A percentile compares a stretch with the other conserved stretches of the same genome.
Conservation (phyloP, 148 eudicot genomes). For the Rhododendron ferrugineum region DNA sequence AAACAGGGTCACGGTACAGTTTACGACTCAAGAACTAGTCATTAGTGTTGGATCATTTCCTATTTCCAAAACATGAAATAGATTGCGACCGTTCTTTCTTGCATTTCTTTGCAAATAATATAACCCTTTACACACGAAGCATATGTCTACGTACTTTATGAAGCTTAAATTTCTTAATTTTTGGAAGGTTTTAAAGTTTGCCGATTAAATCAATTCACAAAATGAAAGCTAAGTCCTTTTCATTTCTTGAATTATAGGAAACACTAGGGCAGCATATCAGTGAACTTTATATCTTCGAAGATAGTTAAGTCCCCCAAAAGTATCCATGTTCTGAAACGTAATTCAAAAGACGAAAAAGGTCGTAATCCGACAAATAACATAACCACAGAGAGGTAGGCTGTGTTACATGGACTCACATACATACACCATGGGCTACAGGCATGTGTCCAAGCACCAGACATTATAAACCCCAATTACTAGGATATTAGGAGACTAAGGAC, state of each 20-base stretch:
- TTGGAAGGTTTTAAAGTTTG: not conserved
- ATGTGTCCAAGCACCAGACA: not conserved
- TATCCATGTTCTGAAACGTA: not conserved
- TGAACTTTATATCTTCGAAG: not conserved
- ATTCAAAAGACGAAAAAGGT: not conserved
- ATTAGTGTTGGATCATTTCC: not conserved
- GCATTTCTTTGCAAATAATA: not conserved
- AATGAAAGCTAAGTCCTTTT: not conserved
- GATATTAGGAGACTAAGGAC: not conserved
- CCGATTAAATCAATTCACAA: not conserved
- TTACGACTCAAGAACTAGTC: not conserved
- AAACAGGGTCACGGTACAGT: not conserved
- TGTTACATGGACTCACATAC: not conserved
- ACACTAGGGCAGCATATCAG: not conserved
- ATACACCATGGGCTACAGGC: not conserved
- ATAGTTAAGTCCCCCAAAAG: not conserved
- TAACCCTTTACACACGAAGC: not conserved
- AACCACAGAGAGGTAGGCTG: not conserved
- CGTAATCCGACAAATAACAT: not conserved
- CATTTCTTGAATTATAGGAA: not conserved
- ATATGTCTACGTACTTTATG: not conserved
- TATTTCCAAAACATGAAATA: not conserved
- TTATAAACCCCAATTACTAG: not conserved
- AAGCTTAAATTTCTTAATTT: not conserved
- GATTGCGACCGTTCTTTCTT: not conserved